Conservation (phyloP, 2,329 filamentous ascomycete genomes). For the Fusarium virguliforme region DNA sequence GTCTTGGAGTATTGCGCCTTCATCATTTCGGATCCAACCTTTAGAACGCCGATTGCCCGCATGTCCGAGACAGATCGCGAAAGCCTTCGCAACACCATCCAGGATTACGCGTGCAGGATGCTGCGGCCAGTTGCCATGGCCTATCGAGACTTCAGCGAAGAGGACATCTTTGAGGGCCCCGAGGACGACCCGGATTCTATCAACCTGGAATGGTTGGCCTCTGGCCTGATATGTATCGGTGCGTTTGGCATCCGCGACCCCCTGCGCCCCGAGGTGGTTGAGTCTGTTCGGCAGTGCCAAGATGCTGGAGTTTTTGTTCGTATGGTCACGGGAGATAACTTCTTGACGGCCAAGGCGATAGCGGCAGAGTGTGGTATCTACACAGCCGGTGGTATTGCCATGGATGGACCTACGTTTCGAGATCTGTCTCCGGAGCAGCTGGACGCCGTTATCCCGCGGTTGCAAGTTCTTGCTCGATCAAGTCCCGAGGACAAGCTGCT, state of each 20-base stretch:
- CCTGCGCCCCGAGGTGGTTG: conserved; percentile 71
- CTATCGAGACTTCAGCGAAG: conserved; percentile 80
- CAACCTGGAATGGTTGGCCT: conserved; percentile 61
- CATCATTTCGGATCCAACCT: conserved; percentile 63
- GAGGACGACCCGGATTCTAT: conserved; percentile 55
- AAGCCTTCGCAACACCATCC: conserved; percentile 55
- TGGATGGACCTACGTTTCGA: conserved; percentile 76
- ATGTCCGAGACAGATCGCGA: conserved; percentile 54
- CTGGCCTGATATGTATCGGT: conserved; percentile 79
- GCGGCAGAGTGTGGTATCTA: conserved; percentile 76
- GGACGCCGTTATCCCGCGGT: conserved; percentile 65
- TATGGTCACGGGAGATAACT: conserved; percentile 69
- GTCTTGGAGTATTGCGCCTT: conserved; percentile 64
- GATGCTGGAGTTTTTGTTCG: conserved; percentile 75
- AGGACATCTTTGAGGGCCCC: conserved; percentile 73
- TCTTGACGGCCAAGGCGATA: conserved; percentile 76
- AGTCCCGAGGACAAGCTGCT: conserved; percentile 74
- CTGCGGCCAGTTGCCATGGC: conserved; percentile 83
- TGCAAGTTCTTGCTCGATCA: conserved; percentile 70
- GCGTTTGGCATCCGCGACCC: conserved; percentile 79
- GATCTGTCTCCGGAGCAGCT: conserved; percentile 69
- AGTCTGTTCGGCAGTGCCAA: conserved; percentile 74
- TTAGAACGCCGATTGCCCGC: conserved; percentile 49
- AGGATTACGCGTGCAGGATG: conserved; percentile 75
- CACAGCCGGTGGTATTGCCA: conserved; percentile 74